Evolutionary conservation across 2,329 filamentous ascomycete species (phyloP), one percentile per base, ranked within the genome.

Genomic region (Rhexocercosporidium sp.): DNA sequence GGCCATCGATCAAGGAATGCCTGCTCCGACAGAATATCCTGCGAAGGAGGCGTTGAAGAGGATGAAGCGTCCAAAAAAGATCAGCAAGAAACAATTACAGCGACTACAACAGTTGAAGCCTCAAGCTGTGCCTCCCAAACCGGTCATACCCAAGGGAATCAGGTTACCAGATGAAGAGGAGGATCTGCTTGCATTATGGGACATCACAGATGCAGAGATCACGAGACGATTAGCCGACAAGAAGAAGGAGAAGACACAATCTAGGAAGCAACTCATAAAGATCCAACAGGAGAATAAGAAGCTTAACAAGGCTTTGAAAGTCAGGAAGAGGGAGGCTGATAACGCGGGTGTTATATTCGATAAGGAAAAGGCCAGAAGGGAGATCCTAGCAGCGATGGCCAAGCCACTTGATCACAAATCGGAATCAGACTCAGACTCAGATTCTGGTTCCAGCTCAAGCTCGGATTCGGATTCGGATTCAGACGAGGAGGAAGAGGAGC

Each of bases 111-210:
- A 69, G 51, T 67, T 68, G 44, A 65, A 70, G 51, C 69, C 68
- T 29, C 69, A 69, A 49, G 62, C 67, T 22, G 62, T 70, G 18
- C 72, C 71, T 11, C 70, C 74, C 16, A 74, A 66, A 49, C 74
- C 77, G n/a, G 64, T 70, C 25, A 70, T 77, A 51, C 76, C 77
- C 9, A 70, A 75, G 20, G 69, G 71, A 25, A 70, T 75, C 44
- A 63, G 29, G 7, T 56, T 77, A 14, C 74, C 75, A 6, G 74
- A 75, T 18, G 75, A 70, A 20, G 77, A 79, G 65, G 71, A 77
- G 59, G 71, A 78, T 67, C 75, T 73, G 57, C 68, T 78, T 60
- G 70, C 67, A 1, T 61, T 78, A 37, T 79, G 76, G 75, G 77
- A 78, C 69, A 69, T 78, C n/a, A 66, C 71, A 5, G 77, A 78